phyloP scores from a whole-genome alignment of 1,139 yeast species.

The Hansenula sp. region DNA sequence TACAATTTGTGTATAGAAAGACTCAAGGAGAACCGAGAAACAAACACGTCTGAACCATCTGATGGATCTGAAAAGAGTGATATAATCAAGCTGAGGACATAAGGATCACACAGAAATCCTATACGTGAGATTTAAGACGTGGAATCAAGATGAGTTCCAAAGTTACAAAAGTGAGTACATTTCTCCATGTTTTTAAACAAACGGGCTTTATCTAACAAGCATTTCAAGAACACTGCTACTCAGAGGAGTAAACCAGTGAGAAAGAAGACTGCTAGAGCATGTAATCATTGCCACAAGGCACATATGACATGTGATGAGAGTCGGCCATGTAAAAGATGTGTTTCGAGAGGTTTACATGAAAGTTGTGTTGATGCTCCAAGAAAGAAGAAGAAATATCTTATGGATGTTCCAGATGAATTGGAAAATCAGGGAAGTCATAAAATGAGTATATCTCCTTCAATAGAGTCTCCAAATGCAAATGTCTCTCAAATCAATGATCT shows the following conservation, averaged over 20 bases:
- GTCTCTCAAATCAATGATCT: constrained; percentile 6
- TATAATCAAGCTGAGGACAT: too few relatives aligned
- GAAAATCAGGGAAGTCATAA: constrained; percentile 3
- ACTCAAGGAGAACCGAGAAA: too few relatives aligned
- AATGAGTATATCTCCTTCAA: constrained; percentile 1
- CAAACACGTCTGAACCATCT: too few relatives aligned
- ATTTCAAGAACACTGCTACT: background rate
- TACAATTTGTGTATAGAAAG: too few relatives aligned
- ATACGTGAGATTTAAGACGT: too few relatives aligned
- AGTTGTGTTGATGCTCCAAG: constrained; percentile 89
- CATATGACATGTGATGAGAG: constrained; percentile 82
- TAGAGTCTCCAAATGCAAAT: background rate
- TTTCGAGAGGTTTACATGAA: constrained; percentile 60
- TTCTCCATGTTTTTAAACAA: background rate
- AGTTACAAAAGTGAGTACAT: background rate
- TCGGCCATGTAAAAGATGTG: constrained; percentile 83
- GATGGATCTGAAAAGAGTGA: too few relatives aligned
- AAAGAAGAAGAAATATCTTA: constrained; percentile 75
- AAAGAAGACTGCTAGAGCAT: constrained; percentile 72
- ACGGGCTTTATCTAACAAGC: background rate
- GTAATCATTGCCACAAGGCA: constrained; percentile 80
- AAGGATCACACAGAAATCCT: too few relatives aligned
- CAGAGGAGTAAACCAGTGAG: constrained; percentile 27
- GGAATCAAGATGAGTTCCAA: background rate
- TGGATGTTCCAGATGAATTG: constrained; percentile 43